phyloP scores from a whole-genome alignment of 352 stramenopile species.

The Globisporangium barbulae region DNA sequence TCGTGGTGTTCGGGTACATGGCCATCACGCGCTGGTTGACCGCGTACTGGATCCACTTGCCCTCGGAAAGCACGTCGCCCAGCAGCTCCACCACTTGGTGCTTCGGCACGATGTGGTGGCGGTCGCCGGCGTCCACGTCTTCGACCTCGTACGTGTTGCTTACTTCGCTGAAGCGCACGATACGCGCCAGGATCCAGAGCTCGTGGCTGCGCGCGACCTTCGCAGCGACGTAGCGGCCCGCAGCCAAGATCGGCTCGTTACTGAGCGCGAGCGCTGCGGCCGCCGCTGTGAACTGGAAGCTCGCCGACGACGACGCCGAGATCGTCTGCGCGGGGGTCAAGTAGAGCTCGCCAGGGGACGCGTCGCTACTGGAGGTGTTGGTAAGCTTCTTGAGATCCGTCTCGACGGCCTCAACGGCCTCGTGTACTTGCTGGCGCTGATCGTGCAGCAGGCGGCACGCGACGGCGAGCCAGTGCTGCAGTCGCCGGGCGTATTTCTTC shows the following conservation, averaged over 20 bases:
- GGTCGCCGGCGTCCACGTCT: slow-evolving; percentile 89
- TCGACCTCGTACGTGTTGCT: slow-evolving; percentile 95
- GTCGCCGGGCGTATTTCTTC: slow-evolving; percentile 45
- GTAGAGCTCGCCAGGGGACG: slow-evolving; percentile 4
- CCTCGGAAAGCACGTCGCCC: slow-evolving; percentile 52
- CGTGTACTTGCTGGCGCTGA: slow-evolving; percentile 48
- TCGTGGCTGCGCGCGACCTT: slow-evolving; percentile 78
- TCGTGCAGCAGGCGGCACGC: slow-evolving; percentile 51
- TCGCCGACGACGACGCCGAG: slow-evolving; percentile 10
- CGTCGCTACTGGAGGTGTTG: slow-evolving; percentile 19
- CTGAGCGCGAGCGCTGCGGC: slow-evolving; percentile 17
- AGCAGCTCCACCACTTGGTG: slow-evolving; percentile 89
- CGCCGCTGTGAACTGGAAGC: slow-evolving; percentile 18
- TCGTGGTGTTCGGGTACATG: slow-evolving; percentile 98
- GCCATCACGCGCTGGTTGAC: slow-evolving; percentile 94
- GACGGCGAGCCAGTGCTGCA: slow-evolving; percentile 63
- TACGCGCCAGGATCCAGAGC: slow-evolving; percentile 91
- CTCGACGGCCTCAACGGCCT: slow-evolving; percentile 56
- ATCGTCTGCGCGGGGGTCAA: slow-evolving; percentile 8
- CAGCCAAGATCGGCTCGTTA: slow-evolving; percentile 40
- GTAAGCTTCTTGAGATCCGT: slow-evolving; percentile 39
- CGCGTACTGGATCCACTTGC: slow-evolving; percentile 78
- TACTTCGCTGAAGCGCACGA: slow-evolving; percentile 87
- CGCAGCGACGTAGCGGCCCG: slow-evolving; percentile 61
- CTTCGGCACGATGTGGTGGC: slow-evolving; percentile 70